Percentiles rank a stretch among this genome's conserved stretches.
Evolutionary conservation across 2,329 filamentous ascomycete species (phyloP).

Genomic region (Fusarium phyllophilum): DNA sequence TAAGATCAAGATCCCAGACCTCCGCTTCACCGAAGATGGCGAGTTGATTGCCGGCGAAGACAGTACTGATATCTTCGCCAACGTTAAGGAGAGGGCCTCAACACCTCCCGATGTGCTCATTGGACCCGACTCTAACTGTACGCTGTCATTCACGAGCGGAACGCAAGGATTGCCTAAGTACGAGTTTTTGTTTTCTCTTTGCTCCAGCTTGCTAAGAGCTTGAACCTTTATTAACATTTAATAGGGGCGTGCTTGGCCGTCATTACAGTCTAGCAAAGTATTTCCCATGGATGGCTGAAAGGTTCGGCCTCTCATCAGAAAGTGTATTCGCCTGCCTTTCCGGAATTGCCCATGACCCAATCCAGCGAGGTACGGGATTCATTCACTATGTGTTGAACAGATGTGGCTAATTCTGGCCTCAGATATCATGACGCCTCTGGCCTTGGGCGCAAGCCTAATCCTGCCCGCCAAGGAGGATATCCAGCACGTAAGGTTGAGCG

Average conservation of each 20-base stretch:
- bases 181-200: not conserved
- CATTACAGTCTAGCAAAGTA: conserved; percentile 1
- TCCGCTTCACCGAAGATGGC: not conserved
- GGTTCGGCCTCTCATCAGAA: conserved; percentile 77
- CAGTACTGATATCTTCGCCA: not conserved
- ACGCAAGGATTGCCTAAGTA: not conserved
- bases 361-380: conserved; percentile 49
- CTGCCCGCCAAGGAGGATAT: conserved; percentile 87
- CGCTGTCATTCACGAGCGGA: not conserved
- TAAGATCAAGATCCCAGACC: not conserved
- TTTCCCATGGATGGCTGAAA: conserved; percentile 1
- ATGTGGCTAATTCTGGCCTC: not conserved
- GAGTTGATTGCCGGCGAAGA: not conserved
- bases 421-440: conserved; percentile 91
- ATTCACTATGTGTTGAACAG: not conserved
- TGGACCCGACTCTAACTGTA: not conserved
- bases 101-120: not conserved
- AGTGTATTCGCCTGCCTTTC: conserved; percentile 84
- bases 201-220: not conserved
- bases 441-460: conserved; percentile 79
- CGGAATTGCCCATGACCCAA: conserved; percentile 82
- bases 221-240: not conserved
- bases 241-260: not conserved
- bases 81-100: not conserved
- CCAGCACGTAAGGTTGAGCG: conserved; percentile 77